phyloP scores from a whole-genome alignment of 179 eudicot genomes.

The Corrigiola litoralis region DNA sequence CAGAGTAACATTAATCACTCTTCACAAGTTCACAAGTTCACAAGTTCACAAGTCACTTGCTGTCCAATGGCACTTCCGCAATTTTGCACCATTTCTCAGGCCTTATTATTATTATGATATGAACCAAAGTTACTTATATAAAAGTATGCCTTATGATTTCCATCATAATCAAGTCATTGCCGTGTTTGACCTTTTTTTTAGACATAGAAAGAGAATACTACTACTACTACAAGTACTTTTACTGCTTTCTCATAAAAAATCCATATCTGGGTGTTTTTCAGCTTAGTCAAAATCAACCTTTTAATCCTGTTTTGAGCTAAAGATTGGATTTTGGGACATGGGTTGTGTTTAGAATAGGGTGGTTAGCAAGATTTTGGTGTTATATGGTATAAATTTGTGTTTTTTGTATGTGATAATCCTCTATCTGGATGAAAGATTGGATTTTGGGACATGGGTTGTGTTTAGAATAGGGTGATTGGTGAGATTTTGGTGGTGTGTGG shows the following conservation, averaged over 20 bases:
- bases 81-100: no score
- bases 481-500: not conserved
- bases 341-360: conserved; percentile 4
- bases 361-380: not conserved
- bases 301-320: not conserved
- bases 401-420: conserved; percentile 17
- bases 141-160: no score
- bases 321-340: conserved; percentile 16
- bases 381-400: not conserved
- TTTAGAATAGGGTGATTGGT: not conserved
- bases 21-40: conserved; percentile 8
- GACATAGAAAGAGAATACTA: conserved; percentile 18
- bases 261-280: conserved; percentile 8
- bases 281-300: conserved; percentile 10
- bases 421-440: conserved; percentile 13
- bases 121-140: no score
- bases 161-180: conserved; percentile 47
- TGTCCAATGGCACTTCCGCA: conserved; percentile 2
- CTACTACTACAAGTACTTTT: not conserved
- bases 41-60: conserved; percentile 26
- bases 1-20: not conserved
- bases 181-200: conserved; percentile 75
- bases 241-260: no score
- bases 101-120: no score
- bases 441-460: conserved; percentile 18